Evolutionary conservation across 768 basidiomycete genomes (phyloP).

Genomic region (Lepiota subincarnata): DNA sequence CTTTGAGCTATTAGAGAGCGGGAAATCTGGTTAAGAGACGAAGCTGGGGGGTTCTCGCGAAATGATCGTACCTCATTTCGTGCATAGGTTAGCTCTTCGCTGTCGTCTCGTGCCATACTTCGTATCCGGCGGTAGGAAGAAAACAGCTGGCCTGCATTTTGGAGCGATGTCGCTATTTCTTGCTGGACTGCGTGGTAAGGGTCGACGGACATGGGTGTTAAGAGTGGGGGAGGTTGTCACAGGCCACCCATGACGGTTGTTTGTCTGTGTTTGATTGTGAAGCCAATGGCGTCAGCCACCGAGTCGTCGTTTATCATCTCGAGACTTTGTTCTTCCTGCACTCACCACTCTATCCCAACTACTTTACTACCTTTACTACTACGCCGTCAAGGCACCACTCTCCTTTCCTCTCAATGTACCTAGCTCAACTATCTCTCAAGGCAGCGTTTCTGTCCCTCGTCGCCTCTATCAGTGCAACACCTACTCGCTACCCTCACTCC

Average conservation of each 20-base stretch:
- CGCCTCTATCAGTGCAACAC: slow-evolving; percentile 13
- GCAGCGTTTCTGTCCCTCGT: neutral
- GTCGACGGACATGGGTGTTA: slow-evolving; percentile 59
- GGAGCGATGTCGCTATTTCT: slow-evolving; percentile 75
- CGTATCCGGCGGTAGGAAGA: slow-evolving; percentile 77
- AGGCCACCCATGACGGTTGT: neutral
- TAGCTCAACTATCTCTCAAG: neutral
- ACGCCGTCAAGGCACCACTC: slow-evolving; percentile 4
- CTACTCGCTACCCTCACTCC: slow-evolving; percentile 3
- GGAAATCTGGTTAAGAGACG: neutral
- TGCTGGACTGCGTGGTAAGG: slow-evolving; percentile 86
- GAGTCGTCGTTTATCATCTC: neutral
- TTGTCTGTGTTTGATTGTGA: neutral
- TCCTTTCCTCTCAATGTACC: slow-evolving; percentile 1
- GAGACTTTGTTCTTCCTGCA: neutral
- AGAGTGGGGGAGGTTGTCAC: neutral
- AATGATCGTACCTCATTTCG: slow-evolving; percentile 58
- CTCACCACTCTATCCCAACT: neutral
- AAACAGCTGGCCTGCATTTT: slow-evolving; percentile 64
- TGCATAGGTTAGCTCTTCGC: slow-evolving; percentile 78
- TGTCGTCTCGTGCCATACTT: slow-evolving; percentile 67
- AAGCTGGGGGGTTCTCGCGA: neutral
- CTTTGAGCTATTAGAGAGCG: slow-evolving; percentile 52
- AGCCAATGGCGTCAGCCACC: neutral
- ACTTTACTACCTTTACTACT: neutral